Evolutionary conservation across 192 early-diverging fungal species (phyloP).

Genomic region (Coemansia sp.): DNA sequence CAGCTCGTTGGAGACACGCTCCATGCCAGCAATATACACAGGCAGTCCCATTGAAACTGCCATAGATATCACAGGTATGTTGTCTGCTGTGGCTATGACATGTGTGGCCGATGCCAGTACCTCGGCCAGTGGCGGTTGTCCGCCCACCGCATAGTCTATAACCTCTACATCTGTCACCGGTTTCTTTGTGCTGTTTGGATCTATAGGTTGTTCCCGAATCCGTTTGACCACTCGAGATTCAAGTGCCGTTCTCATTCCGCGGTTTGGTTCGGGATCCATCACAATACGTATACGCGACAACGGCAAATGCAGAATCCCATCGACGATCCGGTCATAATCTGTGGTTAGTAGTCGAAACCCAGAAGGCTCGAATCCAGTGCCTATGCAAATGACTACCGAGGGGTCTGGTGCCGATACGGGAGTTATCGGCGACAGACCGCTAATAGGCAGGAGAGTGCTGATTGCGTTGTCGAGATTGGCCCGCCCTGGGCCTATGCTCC

Average conservation of each 20-base stretch:
- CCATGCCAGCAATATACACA: slow-evolving; percentile 49
- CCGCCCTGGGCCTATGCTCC: slow-evolving; percentile 36
- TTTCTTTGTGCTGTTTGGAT: background rate
- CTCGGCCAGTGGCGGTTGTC: slow-evolving; percentile 25
- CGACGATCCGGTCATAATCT: slow-evolving; percentile 27
- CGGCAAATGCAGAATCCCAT: slow-evolving; percentile 23
- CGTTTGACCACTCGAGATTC: slow-evolving; percentile 22
- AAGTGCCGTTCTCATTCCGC: slow-evolving; percentile 17
- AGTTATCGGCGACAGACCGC: slow-evolving; percentile 12
- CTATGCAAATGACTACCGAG: slow-evolving; percentile 42
- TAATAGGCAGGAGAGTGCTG: slow-evolving; percentile 38
- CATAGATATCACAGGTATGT: slow-evolving; percentile 33
- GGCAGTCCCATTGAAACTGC: slow-evolving; percentile 30
- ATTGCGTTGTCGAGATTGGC: slow-evolving; percentile 45
- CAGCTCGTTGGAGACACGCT: slow-evolving; percentile 33
- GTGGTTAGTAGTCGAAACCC: slow-evolving; percentile 30
- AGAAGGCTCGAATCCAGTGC: slow-evolving; percentile 31
- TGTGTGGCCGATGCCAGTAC: slow-evolving; percentile 27
- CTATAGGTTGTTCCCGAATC: slow-evolving; percentile 6
- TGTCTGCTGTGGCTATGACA: slow-evolving; percentile 38
- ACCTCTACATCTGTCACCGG: slow-evolving; percentile 12
- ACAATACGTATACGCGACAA: slow-evolving; percentile 16
- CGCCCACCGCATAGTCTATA: slow-evolving; percentile 27
- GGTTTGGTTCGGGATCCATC: slow-evolving; percentile 21
- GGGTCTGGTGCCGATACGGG: background rate